phyloP scores from a whole-genome alignment of 1,284 basidiomycete genomes.

The Cryptococcus maquisensis region DNA sequence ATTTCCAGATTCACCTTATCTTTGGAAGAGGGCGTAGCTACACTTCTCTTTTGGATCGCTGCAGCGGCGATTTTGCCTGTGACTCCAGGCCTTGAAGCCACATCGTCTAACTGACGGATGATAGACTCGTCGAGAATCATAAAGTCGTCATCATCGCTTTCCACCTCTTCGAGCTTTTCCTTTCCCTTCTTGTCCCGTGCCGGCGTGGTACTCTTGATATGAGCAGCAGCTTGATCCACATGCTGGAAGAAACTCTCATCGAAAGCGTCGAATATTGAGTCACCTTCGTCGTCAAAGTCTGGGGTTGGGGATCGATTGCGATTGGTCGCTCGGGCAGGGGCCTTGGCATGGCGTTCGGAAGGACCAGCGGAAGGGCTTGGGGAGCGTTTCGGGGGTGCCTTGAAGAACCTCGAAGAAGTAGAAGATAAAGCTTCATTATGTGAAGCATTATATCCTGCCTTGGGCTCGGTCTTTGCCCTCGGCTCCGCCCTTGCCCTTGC shows the following conservation, averaged over 20 bases:
- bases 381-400: not conserved
- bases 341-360: not conserved
- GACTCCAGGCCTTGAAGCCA: not conserved
- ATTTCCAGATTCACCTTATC: conserved; percentile 2
- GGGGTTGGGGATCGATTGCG: not conserved
- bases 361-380: not conserved
- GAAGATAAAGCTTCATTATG: not conserved
- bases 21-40: not conserved
- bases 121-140: conserved; percentile 17
- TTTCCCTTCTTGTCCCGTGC: not conserved
- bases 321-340: not conserved
- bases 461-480: not conserved
- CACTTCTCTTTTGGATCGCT: conserved; percentile 5
- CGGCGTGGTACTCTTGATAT: not conserved
- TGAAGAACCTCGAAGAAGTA: not conserved
- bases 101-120: conserved; percentile 17
- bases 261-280: conserved; percentile 1
- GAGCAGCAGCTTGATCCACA: not conserved
- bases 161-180: not conserved
- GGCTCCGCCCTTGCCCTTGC: not conserved
- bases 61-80: not conserved
- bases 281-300: not conserved
- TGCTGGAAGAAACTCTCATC: not conserved
- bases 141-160: conserved; percentile 5
- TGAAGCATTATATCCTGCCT: not conserved